Evolutionary conservation across 2,329 filamentous ascomycete genomes (phyloP), one percentile per base, ranked within the genome.

Genomic region (Cryphonectria naterciae): DNA sequence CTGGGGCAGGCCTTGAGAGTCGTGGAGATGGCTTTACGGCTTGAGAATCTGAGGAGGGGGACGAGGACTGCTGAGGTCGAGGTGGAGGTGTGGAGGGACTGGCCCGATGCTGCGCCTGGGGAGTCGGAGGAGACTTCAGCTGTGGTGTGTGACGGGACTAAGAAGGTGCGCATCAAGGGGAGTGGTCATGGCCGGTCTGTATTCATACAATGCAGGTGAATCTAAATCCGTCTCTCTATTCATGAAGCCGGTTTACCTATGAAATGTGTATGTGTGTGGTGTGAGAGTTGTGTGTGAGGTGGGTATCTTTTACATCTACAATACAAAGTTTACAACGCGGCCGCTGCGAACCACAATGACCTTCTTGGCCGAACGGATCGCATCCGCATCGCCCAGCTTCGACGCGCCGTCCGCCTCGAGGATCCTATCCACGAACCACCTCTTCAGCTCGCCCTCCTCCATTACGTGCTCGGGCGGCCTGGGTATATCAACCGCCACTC

Each of bases 31-130:
- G 86, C 84, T 8, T 67, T 79, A 37, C 67, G 67, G 8, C 75
- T 81, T 70, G n/a, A 67, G 71, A 15, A 71, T 68, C 17, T 74
- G 75, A 0, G 62, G 22, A 39, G 25, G 6, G 39, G 25, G 72
- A 32, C 84, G 71, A 75, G 41, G 63, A 28, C 35, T 43, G 70
- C 78, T 77, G 78, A 81, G 2, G 35, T 69, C 17, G 77, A 78
- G 2, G 79, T 91, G 1, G 90, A 94, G 79, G 84, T 95, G 6
- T 95, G 93, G 93, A 82, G 91, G 69, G 93, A 95, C 77, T 87
- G 85, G 79, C 89, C 89, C 0, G 85, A 87, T 75, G 69, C 81
- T 60, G 73, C 74, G 17, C 75, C 80, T 0, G 73, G 73, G 0
- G 77, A 79, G 5, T 77, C 74, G 32, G 77, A 81, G 67, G 74